These are phyloP conservation scores for Pseudogymnoascus pannorum DNA, from an alignment of 2,329 filamentous ascomycete genomes.

Conservation along the genomic window DNA sequence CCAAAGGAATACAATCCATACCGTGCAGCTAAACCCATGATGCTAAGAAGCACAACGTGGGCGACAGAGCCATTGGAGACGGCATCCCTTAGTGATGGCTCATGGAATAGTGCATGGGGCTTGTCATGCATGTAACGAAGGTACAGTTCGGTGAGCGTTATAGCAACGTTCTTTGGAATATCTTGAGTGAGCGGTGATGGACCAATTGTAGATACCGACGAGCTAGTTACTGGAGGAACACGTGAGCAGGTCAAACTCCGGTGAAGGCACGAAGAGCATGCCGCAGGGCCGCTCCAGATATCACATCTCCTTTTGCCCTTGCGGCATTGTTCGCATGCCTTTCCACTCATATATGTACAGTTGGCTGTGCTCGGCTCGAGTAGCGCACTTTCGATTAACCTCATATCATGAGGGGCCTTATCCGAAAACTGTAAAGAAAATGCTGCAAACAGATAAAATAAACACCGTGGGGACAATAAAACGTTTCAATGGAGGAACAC, in stretches of 20 bases:
- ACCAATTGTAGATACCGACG: neutral
- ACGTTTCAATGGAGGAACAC: neutral
- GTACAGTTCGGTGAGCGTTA: conserved; percentile 24
- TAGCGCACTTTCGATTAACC: neutral
- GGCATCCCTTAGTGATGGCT: conserved; percentile 12
- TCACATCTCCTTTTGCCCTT: neutral
- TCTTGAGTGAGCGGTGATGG: neutral
- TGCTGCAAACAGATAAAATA: neutral
- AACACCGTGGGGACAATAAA: neutral
- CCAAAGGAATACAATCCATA: neutral
- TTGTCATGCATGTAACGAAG: conserved; percentile 22
- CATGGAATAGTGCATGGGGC: conserved; percentile 25
- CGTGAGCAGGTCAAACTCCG: neutral
- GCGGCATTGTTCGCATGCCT: neutral
- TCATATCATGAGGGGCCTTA: neutral
- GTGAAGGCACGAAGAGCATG: neutral
- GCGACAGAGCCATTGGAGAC: conserved; percentile 7
- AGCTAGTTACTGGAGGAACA: neutral
- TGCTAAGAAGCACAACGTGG: neutral
- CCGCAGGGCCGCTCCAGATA: neutral
- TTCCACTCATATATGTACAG: neutral
- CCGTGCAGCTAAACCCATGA: neutral
- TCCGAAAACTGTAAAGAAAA: neutral
- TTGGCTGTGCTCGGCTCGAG: neutral
- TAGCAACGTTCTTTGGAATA: neutral